Base-by-base conservation (phyloP, 129 eudicot species). In the Arctium lappa region DNA sequence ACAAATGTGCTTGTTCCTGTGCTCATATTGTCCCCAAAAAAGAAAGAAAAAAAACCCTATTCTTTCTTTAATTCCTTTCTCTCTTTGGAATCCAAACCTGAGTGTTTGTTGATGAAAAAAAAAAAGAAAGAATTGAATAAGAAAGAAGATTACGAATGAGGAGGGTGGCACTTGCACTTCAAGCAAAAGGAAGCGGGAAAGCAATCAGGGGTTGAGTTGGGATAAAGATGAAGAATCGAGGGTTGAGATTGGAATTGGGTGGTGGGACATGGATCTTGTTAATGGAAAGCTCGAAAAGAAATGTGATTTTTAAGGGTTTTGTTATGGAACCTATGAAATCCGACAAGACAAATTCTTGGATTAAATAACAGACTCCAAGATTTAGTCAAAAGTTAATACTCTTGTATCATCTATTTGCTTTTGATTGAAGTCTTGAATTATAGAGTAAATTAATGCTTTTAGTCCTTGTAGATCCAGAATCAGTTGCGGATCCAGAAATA, bases 1-100 rank as follows among this genome's bases (percentile, higher is more conserved):
- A 93, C 89, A 85, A 93, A 93, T 70, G 95, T 91, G 89, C 95
- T 91, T 69, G 95, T 89, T 82, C 92, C 95, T 70, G 89, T 34
- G 78, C 88, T 89, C 97, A 91, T 93, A 18, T 44, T 82, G 22
- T 39, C 60, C 22, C 73, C 33, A 30, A 40, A 46, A 46, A 46
- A 15, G 9, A 44, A 42, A 1, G 1, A 81, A 39, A 6, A 16
- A 46, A 32, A 22, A 22, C 27, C 4, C 39, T 5, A 56, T 22
- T 8, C 32, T 44, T 65, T 38, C 31, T 39, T 63, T 8, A 29
- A 6, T 18, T 0, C 39, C 36, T 63, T 4, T 37, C 77, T 38
- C 34, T 46, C 10, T 53, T 62, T 77, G 22, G 34, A 27, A 9
- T 7, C 29, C 62, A 53, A 69, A 76, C 50, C 72, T 5, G 69